A percentile compares a stretch with the other conserved stretches of the same genome.
These are phyloP conservation scores for Sindora glabra DNA, from an alignment of 306 rosid species.

Conservation along the genomic window DNA sequence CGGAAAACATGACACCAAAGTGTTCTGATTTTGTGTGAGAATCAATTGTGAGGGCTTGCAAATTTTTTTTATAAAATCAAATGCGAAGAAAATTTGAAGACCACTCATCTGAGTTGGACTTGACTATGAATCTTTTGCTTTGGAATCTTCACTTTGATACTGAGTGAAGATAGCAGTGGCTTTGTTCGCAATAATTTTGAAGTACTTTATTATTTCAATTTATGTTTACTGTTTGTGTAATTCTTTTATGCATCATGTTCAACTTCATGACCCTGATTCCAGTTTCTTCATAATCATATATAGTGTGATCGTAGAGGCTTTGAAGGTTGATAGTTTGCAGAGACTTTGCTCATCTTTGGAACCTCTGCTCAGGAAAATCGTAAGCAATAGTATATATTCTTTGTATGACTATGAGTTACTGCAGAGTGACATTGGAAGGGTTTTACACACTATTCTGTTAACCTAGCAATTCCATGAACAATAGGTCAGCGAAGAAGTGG, in stretches of 20 bases:
- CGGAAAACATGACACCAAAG: not conserved
- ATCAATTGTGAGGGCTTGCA: not conserved
- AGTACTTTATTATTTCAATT: not conserved
- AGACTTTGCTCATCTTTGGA: slow-evolving; percentile 74
- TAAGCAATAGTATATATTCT: slow-evolving; percentile 32
- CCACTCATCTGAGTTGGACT: not conserved
- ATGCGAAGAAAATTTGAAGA: not conserved
- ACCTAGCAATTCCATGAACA: slow-evolving; percentile 20
- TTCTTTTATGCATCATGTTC: slow-evolving; percentile 15
- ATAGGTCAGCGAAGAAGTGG: slow-evolving; percentile 87
- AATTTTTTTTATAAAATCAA: not conserved
- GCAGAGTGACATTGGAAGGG: not conserved
- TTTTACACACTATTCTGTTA: slow-evolving; percentile 4
- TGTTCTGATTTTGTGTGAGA: not conserved
- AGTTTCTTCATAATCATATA: slow-evolving; percentile 19
- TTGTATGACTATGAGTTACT: not conserved
- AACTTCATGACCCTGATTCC: slow-evolving; percentile 9
- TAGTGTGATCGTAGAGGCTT: slow-evolving; percentile 83
- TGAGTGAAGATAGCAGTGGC: not conserved
- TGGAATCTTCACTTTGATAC: not conserved
- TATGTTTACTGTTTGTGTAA: not conserved
- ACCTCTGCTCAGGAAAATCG: slow-evolving; percentile 83
- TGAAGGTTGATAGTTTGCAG: slow-evolving; percentile 86
- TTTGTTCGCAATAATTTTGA: not conserved
- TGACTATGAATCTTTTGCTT: not conserved